Conservation (phyloP, 2,329 filamentous ascomycete species). For the Aureobasidium melanogenum region DNA sequence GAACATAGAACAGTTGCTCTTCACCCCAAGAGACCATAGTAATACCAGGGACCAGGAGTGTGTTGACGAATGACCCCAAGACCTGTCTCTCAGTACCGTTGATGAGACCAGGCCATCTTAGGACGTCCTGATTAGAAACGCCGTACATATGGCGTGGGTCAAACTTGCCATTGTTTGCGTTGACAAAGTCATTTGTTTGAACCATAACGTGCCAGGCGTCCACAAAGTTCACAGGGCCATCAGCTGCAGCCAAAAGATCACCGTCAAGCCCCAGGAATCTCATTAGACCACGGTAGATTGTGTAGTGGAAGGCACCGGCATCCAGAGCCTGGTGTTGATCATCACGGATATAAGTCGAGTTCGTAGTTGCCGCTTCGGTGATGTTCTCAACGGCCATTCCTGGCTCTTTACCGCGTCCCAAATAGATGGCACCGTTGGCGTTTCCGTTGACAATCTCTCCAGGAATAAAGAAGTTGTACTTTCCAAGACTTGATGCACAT, state of each 20-base stretch:
- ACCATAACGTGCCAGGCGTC: conserved; percentile 49
- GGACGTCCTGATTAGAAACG: conserved; percentile 57
- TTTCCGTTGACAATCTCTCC: conserved; percentile 58
- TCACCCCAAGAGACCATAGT: conserved; percentile 55
- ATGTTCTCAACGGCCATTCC: conserved; percentile 41
- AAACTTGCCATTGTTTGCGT: conserved; percentile 51
- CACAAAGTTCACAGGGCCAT: conserved; percentile 43
- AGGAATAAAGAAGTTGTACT: conserved; percentile 55
- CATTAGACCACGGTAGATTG: conserved; percentile 53
- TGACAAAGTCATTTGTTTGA: conserved; percentile 51
- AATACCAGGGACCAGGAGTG: conserved; percentile 52
- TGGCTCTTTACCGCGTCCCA: conserved; percentile 54
- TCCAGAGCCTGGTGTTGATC: conserved; percentile 47
- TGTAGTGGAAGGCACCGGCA: conserved; percentile 54
- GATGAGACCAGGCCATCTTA: conserved; percentile 52
- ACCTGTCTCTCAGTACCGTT: conserved; percentile 50
- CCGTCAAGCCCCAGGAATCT: conserved; percentile 54
- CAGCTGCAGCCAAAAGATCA: conserved; percentile 37
- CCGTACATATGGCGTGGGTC: conserved; percentile 59
- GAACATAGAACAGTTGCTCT: conserved; percentile 55
- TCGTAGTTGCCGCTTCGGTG: conserved; percentile 42
- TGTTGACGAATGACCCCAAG: conserved; percentile 50
- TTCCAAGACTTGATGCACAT: conserved; percentile 49
- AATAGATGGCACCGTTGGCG: conserved; percentile 50
- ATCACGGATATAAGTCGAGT: conserved; percentile 44